Percentiles rank a stretch among this genome's conserved stretches.
Conservation (phyloP, 257 asterid genomes). For the Scutellaria baicalensis region DNA sequence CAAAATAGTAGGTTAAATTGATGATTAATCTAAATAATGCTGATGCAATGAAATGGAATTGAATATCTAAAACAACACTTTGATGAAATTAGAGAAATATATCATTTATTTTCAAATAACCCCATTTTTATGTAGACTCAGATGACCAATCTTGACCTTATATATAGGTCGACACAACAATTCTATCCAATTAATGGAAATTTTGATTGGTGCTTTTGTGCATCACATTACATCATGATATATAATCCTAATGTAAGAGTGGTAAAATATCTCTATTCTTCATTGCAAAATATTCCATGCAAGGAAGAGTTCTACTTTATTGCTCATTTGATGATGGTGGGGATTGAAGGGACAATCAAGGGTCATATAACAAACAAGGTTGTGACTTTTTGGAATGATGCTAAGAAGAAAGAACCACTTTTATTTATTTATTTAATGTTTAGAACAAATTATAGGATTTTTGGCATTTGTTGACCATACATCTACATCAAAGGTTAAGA, state of each 20-base stretch:
- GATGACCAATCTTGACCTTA: too few species aligned
- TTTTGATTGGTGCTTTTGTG: neutral
- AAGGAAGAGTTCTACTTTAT: too few species aligned
- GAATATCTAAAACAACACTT: too few species aligned
- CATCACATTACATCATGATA: neutral
- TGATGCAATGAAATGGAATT: too few species aligned
- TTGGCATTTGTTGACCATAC: conserved; percentile 28
- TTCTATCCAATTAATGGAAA: too few species aligned
- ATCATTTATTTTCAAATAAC: neutral
- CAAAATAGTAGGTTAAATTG: neutral
- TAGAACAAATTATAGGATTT: neutral
- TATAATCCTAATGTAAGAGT: neutral
- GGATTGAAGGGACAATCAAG: neutral
- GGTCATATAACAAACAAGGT: neutral
- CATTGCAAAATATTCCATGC: too few species aligned
- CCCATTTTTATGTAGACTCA: neutral
- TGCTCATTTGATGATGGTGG: too few species aligned
- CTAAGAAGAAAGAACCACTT: conserved; percentile 16
- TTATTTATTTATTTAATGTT: neutral
- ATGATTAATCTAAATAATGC: neutral
- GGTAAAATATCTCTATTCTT: neutral
- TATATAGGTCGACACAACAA: too few species aligned
- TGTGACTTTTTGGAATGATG: conserved; percentile 28
- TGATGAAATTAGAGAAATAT: too few species aligned
- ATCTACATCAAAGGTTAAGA: neutral